Percentiles rank a stretch among this genome's conserved stretches.
Conservation (phyloP, 352 stramenopile genomes). For the Thalassiosira livingstoniorum region DNA sequence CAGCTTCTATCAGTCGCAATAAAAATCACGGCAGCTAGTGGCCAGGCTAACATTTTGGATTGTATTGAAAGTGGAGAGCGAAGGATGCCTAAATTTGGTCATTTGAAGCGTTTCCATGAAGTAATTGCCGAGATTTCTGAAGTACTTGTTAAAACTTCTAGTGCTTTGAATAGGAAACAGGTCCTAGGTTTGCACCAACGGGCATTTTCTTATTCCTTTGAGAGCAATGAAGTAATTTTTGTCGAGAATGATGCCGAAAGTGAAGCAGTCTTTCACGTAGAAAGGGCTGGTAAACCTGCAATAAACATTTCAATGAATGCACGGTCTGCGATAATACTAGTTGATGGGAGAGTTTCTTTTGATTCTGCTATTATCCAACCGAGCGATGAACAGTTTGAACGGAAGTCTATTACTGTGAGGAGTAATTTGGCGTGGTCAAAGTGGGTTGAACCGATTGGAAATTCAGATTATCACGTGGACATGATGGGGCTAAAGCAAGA, state of each 20-base stretch:
- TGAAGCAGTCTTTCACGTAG: neutral
- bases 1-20: no score
- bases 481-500: slow-evolving; percentile 25
- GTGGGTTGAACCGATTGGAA: neutral
- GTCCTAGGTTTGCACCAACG: neutral
- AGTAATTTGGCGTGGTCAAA: neutral
- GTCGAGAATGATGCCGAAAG: neutral
- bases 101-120: slow-evolving; percentile 60
- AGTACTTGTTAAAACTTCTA: slow-evolving; percentile 30
- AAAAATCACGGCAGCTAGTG: no score
- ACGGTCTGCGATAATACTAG: neutral
- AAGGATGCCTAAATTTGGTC: slow-evolving; percentile 65
- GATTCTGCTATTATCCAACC: slow-evolving; percentile 48
- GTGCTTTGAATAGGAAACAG: slow-evolving; percentile 33
- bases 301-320: neutral
- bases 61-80: no score
- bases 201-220: neutral
- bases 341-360: slow-evolving; percentile 38
- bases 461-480: neutral
- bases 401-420: neutral
- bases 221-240: neutral
- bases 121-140: slow-evolving; percentile 46
- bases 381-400: slow-evolving; percentile 17
- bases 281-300: slow-evolving; percentile 13
- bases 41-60: no score